Evolutionary conservation across 495 filamentous ascomycete genomes (phyloP).

Genomic region (Talaromyces borbonicus): DNA sequence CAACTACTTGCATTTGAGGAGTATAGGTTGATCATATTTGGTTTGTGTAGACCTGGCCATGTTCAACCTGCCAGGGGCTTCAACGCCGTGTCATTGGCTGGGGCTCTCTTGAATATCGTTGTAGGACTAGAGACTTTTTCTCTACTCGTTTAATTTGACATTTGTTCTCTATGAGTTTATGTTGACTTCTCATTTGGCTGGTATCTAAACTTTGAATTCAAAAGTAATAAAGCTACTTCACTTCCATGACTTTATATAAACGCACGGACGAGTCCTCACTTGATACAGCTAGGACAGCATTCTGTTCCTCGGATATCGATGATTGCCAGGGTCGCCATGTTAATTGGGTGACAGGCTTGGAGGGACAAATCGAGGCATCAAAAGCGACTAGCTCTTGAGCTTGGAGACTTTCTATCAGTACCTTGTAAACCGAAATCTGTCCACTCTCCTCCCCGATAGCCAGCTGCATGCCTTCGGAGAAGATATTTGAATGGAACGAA

Average conservation of each 20-base stretch:
- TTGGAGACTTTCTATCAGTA: constrained; percentile 33
- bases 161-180: no score
- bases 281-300: constrained; percentile 59
- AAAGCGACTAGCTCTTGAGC: constrained; percentile 30
- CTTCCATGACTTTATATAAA: constrained; percentile 49
- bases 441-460: constrained; percentile 55
- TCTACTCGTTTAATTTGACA: not conserved
- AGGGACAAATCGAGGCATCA: constrained; percentile 44
- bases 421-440: constrained; percentile 27
- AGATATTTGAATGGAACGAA: constrained; percentile 43
- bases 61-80: constrained; percentile 7
- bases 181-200: no score
- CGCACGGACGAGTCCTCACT: constrained; percentile 77
- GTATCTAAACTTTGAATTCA: not conserved
- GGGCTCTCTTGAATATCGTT: not conserved
- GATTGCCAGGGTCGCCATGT: constrained; percentile 56
- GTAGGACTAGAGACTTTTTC: not conserved
- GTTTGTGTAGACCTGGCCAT: constrained; percentile 8
- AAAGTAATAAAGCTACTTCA: constrained; percentile 9
- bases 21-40: constrained; percentile 1
- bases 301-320: not conserved
- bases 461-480: constrained; percentile 40
- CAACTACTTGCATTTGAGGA: constrained; percentile 9
- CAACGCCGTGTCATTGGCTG: constrained; percentile 5
- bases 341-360: constrained; percentile 64